phyloP scores from a whole-genome alignment of 306 rosid genomes.

The Arachis hypogaea region DNA sequence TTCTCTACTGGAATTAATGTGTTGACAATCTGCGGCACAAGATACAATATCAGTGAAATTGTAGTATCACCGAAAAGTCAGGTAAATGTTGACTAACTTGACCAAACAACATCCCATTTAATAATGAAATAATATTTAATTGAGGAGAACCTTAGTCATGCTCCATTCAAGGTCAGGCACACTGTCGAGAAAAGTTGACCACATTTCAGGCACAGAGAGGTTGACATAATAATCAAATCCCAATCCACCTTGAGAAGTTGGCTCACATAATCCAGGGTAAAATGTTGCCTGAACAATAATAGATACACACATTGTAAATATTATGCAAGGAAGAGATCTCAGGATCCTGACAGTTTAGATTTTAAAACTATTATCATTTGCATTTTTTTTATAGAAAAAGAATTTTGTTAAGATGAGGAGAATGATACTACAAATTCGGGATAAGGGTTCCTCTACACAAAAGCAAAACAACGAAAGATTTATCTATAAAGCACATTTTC shows the following conservation, averaged over 20 bases:
- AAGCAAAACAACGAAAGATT: too few species aligned
- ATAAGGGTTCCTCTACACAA: too few species aligned
- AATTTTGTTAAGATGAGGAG: too few species aligned
- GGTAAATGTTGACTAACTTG: conserved; percentile 17
- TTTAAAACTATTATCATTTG: background rate
- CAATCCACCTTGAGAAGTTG: conserved; percentile 94
- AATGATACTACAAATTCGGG: too few species aligned
- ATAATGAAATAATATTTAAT: conserved; percentile 18
- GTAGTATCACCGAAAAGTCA: conserved; percentile 20
- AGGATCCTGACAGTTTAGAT: conserved; percentile 1
- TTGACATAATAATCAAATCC: conserved; percentile 96
- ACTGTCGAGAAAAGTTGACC: conserved; percentile 80
- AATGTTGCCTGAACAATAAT: conserved; percentile 71
- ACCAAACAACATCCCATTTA: conserved; percentile 26
- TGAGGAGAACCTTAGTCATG: conserved; percentile 79
- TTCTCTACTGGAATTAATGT: conserved; percentile 66
- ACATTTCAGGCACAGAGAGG: conserved; percentile 81
- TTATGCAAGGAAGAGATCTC: background rate
- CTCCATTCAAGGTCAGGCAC: conserved; percentile 88
- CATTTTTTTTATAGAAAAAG: background rate
- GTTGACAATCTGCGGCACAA: conserved; percentile 65
- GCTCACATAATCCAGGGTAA: conserved; percentile 92
- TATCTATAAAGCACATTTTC: too few species aligned
- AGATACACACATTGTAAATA: conserved; percentile 27
- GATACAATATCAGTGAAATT: conserved; percentile 27